Evolutionary conservation across 1,284 basidiomycete genomes (phyloP).

Genomic region (Leccinum fallax): DNA sequence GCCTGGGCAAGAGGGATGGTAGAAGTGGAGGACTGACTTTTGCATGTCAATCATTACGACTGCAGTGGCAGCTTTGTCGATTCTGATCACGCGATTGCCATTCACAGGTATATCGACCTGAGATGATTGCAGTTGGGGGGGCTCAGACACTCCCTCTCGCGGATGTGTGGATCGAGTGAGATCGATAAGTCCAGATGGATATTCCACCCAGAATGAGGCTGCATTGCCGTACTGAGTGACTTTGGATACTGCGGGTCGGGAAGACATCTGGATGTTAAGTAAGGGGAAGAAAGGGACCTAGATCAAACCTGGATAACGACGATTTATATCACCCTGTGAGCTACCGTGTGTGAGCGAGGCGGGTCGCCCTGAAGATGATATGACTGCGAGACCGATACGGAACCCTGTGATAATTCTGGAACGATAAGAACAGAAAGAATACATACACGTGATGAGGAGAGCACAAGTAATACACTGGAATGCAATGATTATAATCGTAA

Average conservation of each 20-base stretch:
- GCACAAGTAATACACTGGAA: conserved; percentile 7
- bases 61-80: conserved; percentile 53
- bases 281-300: conserved; percentile 27
- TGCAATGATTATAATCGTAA: conserved; percentile 11
- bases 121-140: conserved; percentile 38
- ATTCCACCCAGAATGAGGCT: conserved; percentile 68
- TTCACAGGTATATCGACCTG: conserved; percentile 59
- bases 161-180: conserved; percentile 50
- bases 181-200: conserved; percentile 64
- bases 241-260: conserved; percentile 45
- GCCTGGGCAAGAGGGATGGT: not conserved
- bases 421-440: conserved; percentile 13
- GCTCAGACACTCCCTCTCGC: conserved; percentile 19
- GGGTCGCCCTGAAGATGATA: conserved; percentile 1
- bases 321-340: conserved; percentile 8
- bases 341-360: not conserved
- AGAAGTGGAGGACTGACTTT: conserved; percentile 57
- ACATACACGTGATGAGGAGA: conserved; percentile 9
- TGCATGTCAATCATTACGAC: conserved; percentile 74
- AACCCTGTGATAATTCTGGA: conserved; percentile 11
- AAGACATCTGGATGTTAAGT: conserved; percentile 42
- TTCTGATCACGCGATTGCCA: conserved; percentile 50
- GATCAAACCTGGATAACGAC: not conserved
- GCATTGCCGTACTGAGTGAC: conserved; percentile 57
- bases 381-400: not conserved